A percentile compares a stretch with the other conserved stretches of the same genome.
phyloP scores from a whole-genome alignment of 2,329 filamentous ascomycete species.

The Domatiomyces catenatus region DNA sequence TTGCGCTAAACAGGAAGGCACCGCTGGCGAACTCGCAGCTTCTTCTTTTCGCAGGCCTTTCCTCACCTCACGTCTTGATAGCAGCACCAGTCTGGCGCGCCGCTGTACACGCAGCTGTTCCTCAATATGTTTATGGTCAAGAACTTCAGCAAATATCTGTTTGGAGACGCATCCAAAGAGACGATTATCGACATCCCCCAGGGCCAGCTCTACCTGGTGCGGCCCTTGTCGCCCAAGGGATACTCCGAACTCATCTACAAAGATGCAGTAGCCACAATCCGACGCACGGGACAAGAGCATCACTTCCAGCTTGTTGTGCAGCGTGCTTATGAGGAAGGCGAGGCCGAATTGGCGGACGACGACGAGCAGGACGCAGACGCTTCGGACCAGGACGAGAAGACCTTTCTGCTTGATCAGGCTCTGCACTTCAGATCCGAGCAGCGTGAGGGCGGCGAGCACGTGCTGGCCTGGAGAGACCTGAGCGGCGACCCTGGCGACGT shows the following conservation, averaged over 20 bases:
- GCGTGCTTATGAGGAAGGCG: constrained; percentile 91
- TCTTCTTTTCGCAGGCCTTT: background rate
- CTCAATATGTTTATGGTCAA: constrained; percentile 41
- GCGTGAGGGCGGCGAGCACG: constrained; percentile 63
- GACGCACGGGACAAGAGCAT: constrained; percentile 83
- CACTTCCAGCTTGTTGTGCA: constrained; percentile 97
- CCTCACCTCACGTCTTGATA: background rate
- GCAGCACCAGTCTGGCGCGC: background rate
- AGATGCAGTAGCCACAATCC: constrained; percentile 82
- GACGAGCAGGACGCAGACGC: constrained; percentile 64
- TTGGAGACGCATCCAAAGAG: constrained; percentile 77
- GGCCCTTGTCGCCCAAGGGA: constrained; percentile 86
- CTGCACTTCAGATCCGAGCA: constrained; percentile 76
- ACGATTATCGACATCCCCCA: constrained; percentile 87
- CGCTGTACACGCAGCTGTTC: background rate
- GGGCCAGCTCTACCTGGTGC: constrained; percentile 92
- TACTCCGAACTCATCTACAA: constrained; percentile 99
- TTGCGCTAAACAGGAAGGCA: background rate
- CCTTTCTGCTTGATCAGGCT: constrained; percentile 83
- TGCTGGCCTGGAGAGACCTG: constrained; percentile 87
- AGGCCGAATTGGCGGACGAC: constrained; percentile 84
- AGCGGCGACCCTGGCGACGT: constrained; percentile 87
- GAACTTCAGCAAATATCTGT: constrained; percentile 77
- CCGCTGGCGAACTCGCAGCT: background rate
- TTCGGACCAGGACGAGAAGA: constrained; percentile 94